These are phyloP conservation scores for Calocybe gangraenosa DNA, from an alignment of 768 basidiomycete species.

Conservation along the genomic window DNA sequence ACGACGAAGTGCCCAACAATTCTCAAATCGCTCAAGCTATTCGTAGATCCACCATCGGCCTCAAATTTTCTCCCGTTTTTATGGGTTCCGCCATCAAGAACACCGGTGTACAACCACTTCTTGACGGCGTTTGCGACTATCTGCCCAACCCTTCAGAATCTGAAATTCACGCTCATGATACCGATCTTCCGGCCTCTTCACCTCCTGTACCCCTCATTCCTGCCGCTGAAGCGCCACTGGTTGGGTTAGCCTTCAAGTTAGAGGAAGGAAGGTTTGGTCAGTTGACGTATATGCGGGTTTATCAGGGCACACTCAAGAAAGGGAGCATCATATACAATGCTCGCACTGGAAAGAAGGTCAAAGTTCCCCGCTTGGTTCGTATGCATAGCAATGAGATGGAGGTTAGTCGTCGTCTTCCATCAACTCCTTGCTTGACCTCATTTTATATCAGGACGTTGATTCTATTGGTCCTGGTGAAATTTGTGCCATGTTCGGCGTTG, in stretches of 20 bases:
- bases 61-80: slow-evolving; percentile 96
- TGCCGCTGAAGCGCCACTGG: slow-evolving; percentile 81
- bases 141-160: slow-evolving; percentile 85
- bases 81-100: slow-evolving; percentile 97
- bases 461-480: slow-evolving; percentile 96
- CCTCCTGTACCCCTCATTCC: slow-evolving; percentile 76
- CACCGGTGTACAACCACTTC: slow-evolving; percentile 87
- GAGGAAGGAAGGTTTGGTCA: slow-evolving; percentile 98
- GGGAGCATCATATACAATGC: slow-evolving; percentile 85
- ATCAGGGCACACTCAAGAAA: slow-evolving; percentile 91
- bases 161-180: slow-evolving; percentile 78
- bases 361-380: slow-evolving; percentile 91
- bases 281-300: slow-evolving; percentile 96
- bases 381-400: slow-evolving; percentile 99
- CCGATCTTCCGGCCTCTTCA: slow-evolving; percentile 56
- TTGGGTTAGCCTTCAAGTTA: slow-evolving; percentile 96
- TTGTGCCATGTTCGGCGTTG: slow-evolving; percentile 98
- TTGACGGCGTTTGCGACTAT: slow-evolving; percentile 96
- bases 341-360: slow-evolving; percentile 93
- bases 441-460: slow-evolving; percentile 71
- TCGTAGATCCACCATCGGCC: slow-evolving; percentile 79
- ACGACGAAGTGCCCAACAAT: slow-evolving; percentile 73
- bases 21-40: slow-evolving; percentile 79
- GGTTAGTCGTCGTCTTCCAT: slow-evolving; percentile 32
- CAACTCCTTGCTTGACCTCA: neutral